Conservation (phyloP, 2,329 filamentous ascomycete genomes). For the Fusarium sp. region DNA sequence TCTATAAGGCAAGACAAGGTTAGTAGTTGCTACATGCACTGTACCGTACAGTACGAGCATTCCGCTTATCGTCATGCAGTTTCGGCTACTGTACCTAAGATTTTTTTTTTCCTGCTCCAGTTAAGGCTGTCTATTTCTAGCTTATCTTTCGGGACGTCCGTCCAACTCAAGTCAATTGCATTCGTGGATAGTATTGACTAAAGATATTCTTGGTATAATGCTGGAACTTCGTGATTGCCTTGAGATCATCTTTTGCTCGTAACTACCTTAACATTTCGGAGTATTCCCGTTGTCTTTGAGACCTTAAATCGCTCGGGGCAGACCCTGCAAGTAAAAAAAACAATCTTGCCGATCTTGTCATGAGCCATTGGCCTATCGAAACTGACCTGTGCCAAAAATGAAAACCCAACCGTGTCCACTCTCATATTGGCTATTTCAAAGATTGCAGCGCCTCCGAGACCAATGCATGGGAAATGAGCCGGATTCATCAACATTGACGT, state of each 20-base stretch:
- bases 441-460: conserved; percentile 26
- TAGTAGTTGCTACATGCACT: conserved; percentile 10
- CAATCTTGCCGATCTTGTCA: conserved; percentile 37
- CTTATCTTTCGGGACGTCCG: conserved; percentile 43
- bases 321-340: conserved; percentile 36
- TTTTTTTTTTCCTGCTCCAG: conserved; percentile 13
- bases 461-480: conserved; percentile 24
- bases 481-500: conserved; percentile 26
- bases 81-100: conserved; percentile 20
- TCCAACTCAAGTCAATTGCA: conserved; percentile 33
- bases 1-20: background rate
- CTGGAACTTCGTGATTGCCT: conserved; percentile 10
- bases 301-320: conserved; percentile 34
- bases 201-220: conserved; percentile 1
- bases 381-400: conserved; percentile 19
- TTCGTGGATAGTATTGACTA: conserved; percentile 1
- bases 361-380: conserved; percentile 45
- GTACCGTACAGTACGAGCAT: conserved; percentile 39
- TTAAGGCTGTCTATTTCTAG: conserved; percentile 23
- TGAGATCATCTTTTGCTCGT: background rate
- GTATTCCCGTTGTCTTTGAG: conserved; percentile 7
- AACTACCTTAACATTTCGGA: background rate
- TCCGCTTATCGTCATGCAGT: conserved; percentile 33
- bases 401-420: conserved; percentile 29
- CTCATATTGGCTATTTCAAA: conserved; percentile 30